Evolutionary conservation across 164 flowering plant genomes (phyloP).

Genomic region (Euptelea pleiosperma): DNA sequence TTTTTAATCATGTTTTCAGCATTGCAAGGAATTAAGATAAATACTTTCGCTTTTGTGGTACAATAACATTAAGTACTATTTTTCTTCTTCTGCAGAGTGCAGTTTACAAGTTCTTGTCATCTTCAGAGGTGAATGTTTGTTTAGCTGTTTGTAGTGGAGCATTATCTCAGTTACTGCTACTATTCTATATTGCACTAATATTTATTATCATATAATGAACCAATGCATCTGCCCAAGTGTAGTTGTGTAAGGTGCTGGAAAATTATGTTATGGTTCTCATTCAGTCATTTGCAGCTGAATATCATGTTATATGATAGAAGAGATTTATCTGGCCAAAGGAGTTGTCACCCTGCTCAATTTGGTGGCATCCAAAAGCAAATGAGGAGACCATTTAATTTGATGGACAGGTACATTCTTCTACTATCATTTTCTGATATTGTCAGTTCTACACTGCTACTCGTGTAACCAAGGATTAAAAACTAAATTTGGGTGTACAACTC

Average conservation of each 20-base stretch:
- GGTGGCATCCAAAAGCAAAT: slow-evolving; percentile 26
- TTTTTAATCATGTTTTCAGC: not conserved
- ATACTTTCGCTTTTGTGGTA: not conserved
- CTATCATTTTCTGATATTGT: not conserved
- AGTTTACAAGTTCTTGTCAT: slow-evolving; percentile 55
- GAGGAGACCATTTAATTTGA: slow-evolving; percentile 21
- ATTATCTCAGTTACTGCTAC: not conserved
- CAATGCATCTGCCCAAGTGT: not conserved
- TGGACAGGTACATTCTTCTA: slow-evolving; percentile 34
- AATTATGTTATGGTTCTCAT: not conserved
- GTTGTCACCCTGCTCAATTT: slow-evolving; percentile 44
- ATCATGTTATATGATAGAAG: slow-evolving; percentile 40
- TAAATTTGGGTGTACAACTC: not conserved
- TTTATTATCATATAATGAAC: not conserved
- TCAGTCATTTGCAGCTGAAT: slow-evolving; percentile 40
- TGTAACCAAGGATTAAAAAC: no score
- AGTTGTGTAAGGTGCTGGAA: not conserved
- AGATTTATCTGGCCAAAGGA: slow-evolving; percentile 60
- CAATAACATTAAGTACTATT: not conserved
- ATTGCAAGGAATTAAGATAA: not conserved
- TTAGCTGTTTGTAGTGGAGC: not conserved
- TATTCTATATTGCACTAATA: not conserved
- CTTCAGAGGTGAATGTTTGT: slow-evolving; percentile 45
- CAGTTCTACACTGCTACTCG: not conserved
- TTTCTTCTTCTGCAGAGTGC: slow-evolving; percentile 45